A percentile compares a stretch with the other conserved stretches of the same genome.
Conservation (phyloP, 306 rosid species). For the Argentina anserina region DNA sequence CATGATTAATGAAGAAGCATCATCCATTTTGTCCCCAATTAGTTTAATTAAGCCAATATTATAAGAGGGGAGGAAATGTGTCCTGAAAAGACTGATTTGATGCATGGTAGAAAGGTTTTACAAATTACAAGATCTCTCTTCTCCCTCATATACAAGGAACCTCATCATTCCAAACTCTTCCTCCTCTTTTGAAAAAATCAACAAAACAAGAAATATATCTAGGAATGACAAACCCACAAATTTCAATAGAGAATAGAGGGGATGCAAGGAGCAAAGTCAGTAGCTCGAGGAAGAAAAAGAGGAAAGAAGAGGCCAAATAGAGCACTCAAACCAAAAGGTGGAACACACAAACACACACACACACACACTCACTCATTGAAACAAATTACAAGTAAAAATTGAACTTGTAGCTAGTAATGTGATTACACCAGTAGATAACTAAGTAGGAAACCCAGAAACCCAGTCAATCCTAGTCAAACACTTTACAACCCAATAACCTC, state of each 20-base stretch:
- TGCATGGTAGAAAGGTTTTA: slow-evolving; percentile 30
- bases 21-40: slow-evolving; percentile 37
- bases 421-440: not conserved
- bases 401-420: not conserved
- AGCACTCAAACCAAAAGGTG: slow-evolving; percentile 56
- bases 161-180: slow-evolving; percentile 56
- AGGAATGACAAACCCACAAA: slow-evolving; percentile 61
- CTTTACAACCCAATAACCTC: slow-evolving; percentile 41
- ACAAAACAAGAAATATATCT: slow-evolving; percentile 43
- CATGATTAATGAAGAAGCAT: slow-evolving; percentile 35
- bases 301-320: slow-evolving; percentile 59
- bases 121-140: slow-evolving; percentile 27
- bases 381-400: not conserved
- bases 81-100: slow-evolving; percentile 70
- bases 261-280: slow-evolving; percentile 60
- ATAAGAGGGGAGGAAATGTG: slow-evolving; percentile 27
- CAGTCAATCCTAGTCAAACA: slow-evolving; percentile 50
- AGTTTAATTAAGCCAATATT: not conserved
- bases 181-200: slow-evolving; percentile 42
- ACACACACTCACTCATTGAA: not conserved
- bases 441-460: slow-evolving; percentile 10
- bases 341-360: not conserved
- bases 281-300: slow-evolving; percentile 88
- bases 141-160: slow-evolving; percentile 46
- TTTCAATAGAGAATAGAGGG: slow-evolving; percentile 58